These are phyloP conservation scores for Apiosordaria backusii DNA, from an alignment of 495 filamentous ascomycete genomes.

Conservation along the genomic window DNA sequence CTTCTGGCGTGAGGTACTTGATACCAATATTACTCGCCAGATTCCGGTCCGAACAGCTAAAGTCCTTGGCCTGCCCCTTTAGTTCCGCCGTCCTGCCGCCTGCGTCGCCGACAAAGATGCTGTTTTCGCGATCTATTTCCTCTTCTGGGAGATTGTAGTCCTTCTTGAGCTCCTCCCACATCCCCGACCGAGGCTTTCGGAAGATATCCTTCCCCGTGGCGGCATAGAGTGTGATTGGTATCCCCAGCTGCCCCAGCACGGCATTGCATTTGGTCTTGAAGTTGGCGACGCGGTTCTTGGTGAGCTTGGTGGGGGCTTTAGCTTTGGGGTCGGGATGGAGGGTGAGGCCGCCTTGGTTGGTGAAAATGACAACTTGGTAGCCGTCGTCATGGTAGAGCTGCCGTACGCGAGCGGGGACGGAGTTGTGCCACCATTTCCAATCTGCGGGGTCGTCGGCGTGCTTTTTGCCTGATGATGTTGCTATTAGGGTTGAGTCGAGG, in stretches of 20 bases:
- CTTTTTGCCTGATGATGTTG: slow-evolving; percentile 72
- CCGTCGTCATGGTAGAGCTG: slow-evolving; percentile 63
- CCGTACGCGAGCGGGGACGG: slow-evolving; percentile 62
- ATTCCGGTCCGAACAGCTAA: slow-evolving; percentile 78
- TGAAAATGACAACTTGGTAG: slow-evolving; percentile 75
- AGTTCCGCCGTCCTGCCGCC: slow-evolving; percentile 47
- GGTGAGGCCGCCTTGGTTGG: slow-evolving; percentile 81
- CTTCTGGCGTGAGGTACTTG: slow-evolving; percentile 80
- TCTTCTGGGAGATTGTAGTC: slow-evolving; percentile 65
- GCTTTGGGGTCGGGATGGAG: slow-evolving; percentile 59
- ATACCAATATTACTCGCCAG: slow-evolving; percentile 81
- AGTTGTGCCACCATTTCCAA: slow-evolving; percentile 92
- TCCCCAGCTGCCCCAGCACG: slow-evolving; percentile 65
- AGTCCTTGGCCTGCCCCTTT: slow-evolving; percentile 43
- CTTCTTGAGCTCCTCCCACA: slow-evolving; percentile 81
- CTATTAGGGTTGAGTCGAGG: slow-evolving; percentile 85
- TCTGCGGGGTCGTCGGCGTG: slow-evolving; percentile 68
- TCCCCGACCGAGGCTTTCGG: slow-evolving; percentile 82
- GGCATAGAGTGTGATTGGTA: slow-evolving; percentile 80
- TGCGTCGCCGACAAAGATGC: slow-evolving; percentile 90
- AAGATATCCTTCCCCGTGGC: slow-evolving; percentile 75
- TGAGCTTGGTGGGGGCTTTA: slow-evolving; percentile 60
- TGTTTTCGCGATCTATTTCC: slow-evolving; percentile 62
- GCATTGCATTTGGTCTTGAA: slow-evolving; percentile 76
- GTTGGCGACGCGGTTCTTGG: slow-evolving; percentile 56